These are phyloP conservation scores for Hibiscus mutabilis DNA, from an alignment of 345 rosid genomes.

Conservation along the genomic window DNA sequence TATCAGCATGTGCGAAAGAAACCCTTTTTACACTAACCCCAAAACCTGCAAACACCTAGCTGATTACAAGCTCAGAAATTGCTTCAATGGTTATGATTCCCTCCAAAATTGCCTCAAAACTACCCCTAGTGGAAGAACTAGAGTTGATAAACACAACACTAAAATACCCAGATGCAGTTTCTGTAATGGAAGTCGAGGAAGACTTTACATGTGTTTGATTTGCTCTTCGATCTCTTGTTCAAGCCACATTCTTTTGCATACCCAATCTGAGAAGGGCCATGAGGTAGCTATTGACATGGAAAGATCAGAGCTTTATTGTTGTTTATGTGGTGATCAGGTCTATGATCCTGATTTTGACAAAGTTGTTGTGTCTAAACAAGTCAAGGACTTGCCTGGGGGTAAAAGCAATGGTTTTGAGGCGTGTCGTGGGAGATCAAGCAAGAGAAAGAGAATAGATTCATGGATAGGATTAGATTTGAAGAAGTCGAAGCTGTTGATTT, in stretches of 20 bases:
- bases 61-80: slow-evolving; percentile 64
- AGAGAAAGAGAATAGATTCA: slow-evolving; percentile 50
- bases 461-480: slow-evolving; percentile 42
- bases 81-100: slow-evolving; percentile 45
- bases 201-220: slow-evolving; percentile 59
- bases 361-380: slow-evolving; percentile 46
- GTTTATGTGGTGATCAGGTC: slow-evolving; percentile 70
- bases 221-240: slow-evolving; percentile 70
- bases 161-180: slow-evolving; percentile 54
- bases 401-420: slow-evolving; percentile 30
- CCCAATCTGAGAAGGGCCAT: slow-evolving; percentile 50
- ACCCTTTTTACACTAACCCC: slow-evolving; percentile 36
- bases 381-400: slow-evolving; percentile 27
- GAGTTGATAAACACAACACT: slow-evolving; percentile 27
- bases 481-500: slow-evolving; percentile 38
- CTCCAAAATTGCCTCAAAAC: slow-evolving; percentile 41
- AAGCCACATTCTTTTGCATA: slow-evolving; percentile 57
- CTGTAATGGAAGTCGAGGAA: slow-evolving; percentile 42
- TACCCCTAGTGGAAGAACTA: slow-evolving; percentile 41
- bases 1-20: slow-evolving; percentile 43
- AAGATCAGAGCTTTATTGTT: slow-evolving; percentile 87
- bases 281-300: slow-evolving; percentile 68
- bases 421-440: slow-evolving; percentile 42
- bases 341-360: slow-evolving; percentile 83
- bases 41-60: slow-evolving; percentile 71